These are phyloP conservation scores for Talaromyces thailandensis DNA, from an alignment of 495 filamentous ascomycete species.

Conservation along the genomic window DNA sequence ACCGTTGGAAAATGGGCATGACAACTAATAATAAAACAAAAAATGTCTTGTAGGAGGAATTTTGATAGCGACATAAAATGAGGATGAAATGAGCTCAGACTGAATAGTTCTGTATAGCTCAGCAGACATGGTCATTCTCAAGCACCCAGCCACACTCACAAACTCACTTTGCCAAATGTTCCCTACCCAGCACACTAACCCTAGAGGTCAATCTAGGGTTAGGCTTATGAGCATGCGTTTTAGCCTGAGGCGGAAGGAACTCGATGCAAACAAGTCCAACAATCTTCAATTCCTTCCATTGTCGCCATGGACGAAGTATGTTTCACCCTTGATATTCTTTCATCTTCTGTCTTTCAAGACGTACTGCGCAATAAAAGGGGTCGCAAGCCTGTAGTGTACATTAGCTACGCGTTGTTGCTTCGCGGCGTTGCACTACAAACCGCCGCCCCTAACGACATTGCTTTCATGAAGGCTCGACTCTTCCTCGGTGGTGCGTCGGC, in stretches of 20 bases:
- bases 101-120: background rate
- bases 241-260: background rate
- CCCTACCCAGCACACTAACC: background rate
- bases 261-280: background rate
- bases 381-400: slow-evolving; percentile 46
- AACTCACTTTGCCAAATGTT: background rate
- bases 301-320: background rate
- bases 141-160: background rate
- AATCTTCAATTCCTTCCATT: background rate
- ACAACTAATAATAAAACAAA: background rate
- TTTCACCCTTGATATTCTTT: background rate
- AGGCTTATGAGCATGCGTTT: background rate
- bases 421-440: slow-evolving; percentile 49
- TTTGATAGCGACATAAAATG: background rate
- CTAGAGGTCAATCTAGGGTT: background rate
- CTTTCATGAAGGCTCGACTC: slow-evolving; percentile 52
- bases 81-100: background rate
- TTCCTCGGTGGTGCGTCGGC: slow-evolving; percentile 52
- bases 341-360: background rate
- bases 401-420: slow-evolving; percentile 51
- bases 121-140: background rate
- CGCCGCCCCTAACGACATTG: slow-evolving; percentile 26
- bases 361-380: slow-evolving; percentile 42
- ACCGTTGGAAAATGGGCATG: background rate
- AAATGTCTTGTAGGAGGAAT: too few species aligned